Evolutionary conservation across 805 yeast genomes (phyloP).

Genomic region (Candida ascalaphidarum): DNA sequence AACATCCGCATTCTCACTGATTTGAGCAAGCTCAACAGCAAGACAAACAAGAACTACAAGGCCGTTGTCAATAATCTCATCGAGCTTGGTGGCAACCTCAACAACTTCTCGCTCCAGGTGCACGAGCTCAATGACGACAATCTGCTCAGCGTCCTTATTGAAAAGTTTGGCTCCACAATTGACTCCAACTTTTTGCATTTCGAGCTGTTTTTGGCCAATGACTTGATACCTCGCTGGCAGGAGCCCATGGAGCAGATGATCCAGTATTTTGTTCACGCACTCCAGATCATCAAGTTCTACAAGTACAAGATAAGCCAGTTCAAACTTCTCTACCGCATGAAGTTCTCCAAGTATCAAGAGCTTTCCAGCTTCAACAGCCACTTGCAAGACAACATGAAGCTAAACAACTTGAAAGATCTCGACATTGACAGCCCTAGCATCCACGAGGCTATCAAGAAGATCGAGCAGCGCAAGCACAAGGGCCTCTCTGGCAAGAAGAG

Average conservation of each 20-base stretch:
- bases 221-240: slow-evolving; percentile 34
- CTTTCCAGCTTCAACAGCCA: slow-evolving; percentile 17
- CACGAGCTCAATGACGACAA: slow-evolving; percentile 5
- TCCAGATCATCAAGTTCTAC: slow-evolving; percentile 40
- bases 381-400: slow-evolving; percentile 4
- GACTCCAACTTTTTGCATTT: slow-evolving; percentile 42
- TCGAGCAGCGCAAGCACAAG: slow-evolving; percentile 16
- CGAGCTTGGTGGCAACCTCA: slow-evolving; percentile 50
- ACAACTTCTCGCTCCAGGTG: slow-evolving; percentile 37
- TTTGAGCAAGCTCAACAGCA: slow-evolving; percentile 29
- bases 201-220: slow-evolving; percentile 33
- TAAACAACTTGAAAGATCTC: slow-evolving; percentile 23
- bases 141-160: slow-evolving; percentile 27
- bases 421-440: slow-evolving; percentile 30
- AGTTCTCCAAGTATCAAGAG: slow-evolving; percentile 30
- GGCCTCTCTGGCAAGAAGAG: slow-evolving; percentile 18
- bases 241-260: slow-evolving; percentile 44
- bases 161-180: slow-evolving; percentile 44
- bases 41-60: slow-evolving; percentile 31
- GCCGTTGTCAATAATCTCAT: slow-evolving; percentile 29
- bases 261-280: slow-evolving; percentile 33
- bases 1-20: slow-evolving; percentile 22
- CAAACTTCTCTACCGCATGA: slow-evolving; percentile 29
- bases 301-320: slow-evolving; percentile 45
- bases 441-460: slow-evolving; percentile 21